These are phyloP conservation scores for Clarireedia homoeocarpa DNA, from an alignment of 2,329 filamentous ascomycete species.

Conservation along the genomic window DNA sequence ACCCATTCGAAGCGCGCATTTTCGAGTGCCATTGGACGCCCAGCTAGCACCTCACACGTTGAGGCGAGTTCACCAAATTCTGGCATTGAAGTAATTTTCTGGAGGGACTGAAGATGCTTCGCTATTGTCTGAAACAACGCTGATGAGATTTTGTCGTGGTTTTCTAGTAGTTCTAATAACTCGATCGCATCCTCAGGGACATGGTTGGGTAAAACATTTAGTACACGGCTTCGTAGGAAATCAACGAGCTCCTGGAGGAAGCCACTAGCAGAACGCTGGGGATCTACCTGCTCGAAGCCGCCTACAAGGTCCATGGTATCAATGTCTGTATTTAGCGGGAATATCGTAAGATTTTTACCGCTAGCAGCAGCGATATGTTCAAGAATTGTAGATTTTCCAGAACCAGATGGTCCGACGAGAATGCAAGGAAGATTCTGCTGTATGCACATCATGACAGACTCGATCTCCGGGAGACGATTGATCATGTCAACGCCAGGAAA, in stretches of 20 bases:
- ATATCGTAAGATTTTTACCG: conserved; percentile 69
- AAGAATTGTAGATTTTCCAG: conserved; percentile 77
- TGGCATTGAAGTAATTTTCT: conserved; percentile 35
- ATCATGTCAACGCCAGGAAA: conserved; percentile 45
- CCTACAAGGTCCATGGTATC: conserved; percentile 97
- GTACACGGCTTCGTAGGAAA: conserved; percentile 44
- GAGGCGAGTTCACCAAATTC: conserved; percentile 21
- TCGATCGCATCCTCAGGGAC: conserved; percentile 41
- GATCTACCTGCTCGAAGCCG: conserved; percentile 91
- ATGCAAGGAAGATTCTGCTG: conserved; percentile 85
- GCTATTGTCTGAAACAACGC: conserved; percentile 25
- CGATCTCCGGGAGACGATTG: conserved; percentile 61
- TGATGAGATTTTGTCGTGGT: conserved; percentile 10
- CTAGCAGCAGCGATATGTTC: conserved; percentile 71
- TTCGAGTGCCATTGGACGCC: conserved; percentile 49
- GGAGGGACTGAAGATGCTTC: conserved; percentile 25
- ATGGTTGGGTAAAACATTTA: conserved; percentile 40
- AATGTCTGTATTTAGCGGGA: conserved; percentile 88
- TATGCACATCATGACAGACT: conserved; percentile 81
- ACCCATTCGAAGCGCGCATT: conserved; percentile 92
- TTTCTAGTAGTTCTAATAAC: conserved; percentile 43
- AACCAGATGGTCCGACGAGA: conserved; percentile 75
- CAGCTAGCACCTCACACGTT: conserved; percentile 35
- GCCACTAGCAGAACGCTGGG: conserved; percentile 62
- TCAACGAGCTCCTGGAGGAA: conserved; percentile 45